Percentiles rank a stretch among this genome's conserved stretches.
phyloP scores from a whole-genome alignment of 306 rosid species.

The Rosa rugosa region DNA sequence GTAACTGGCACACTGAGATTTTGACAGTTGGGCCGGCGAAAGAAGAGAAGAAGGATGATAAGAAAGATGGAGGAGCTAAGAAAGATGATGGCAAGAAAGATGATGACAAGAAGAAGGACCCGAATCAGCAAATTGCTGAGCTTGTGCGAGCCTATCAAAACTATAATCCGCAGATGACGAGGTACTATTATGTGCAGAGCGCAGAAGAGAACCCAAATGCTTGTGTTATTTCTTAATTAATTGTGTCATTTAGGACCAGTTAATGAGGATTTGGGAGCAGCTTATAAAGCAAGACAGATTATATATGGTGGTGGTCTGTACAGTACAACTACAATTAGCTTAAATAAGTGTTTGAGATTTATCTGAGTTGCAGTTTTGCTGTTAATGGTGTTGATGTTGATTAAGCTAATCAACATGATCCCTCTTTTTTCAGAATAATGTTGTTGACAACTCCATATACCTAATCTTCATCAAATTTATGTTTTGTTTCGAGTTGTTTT shows the following conservation, averaged over 20 bases:
- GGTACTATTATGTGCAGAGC: conserved; percentile 42
- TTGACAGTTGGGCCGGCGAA: conserved; percentile 80
- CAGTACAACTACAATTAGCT: not conserved
- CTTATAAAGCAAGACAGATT: not conserved
- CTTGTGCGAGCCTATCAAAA: conserved; percentile 37
- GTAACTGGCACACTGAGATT: conserved; percentile 59
- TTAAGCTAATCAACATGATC: not conserved
- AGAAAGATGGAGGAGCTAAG: conserved; percentile 27
- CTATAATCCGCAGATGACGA: conserved; percentile 45
- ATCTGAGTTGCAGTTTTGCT: not conserved
- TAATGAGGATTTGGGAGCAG: not conserved
- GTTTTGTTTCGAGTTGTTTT: conserved; percentile 10
- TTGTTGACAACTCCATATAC: not conserved
- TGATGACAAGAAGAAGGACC: conserved; percentile 43
- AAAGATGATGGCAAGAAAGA: conserved; percentile 40
- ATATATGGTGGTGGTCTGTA: conserved; percentile 2
- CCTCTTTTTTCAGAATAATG: not conserved
- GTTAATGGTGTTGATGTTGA: not conserved
- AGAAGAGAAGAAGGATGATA: conserved; percentile 55
- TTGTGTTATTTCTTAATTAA: conserved; percentile 59
- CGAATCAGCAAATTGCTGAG: conserved; percentile 50
- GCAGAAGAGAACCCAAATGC: conserved; percentile 70
- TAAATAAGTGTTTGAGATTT: not conserved
- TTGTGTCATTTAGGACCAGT: not conserved
- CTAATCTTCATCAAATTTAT: conserved; percentile 1